Conservation (phyloP, 164 flowering plant species). For the Saururus chinensis region DNA sequence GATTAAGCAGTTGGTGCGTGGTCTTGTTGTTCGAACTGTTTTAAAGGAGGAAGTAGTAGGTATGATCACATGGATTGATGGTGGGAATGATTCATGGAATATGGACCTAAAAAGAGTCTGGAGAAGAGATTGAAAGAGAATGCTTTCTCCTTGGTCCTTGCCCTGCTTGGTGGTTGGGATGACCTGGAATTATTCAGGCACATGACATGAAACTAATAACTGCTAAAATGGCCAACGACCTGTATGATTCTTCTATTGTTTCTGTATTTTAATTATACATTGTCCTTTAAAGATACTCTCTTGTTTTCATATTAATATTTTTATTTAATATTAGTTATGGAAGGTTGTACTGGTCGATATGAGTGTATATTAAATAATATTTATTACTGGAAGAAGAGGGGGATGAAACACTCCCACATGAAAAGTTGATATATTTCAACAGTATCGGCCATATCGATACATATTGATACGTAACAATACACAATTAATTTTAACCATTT, state of each 20-base stretch:
- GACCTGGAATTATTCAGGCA: neutral
- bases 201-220: neutral
- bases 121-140: slow-evolving; percentile 1
- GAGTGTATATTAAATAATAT: too few relatives aligned
- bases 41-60: neutral
- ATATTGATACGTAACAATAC: too few relatives aligned
- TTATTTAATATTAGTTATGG: too few relatives aligned
- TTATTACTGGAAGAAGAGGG: too few relatives aligned
- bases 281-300: too few relatives aligned
- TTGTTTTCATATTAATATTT: too few relatives aligned
- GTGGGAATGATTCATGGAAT: neutral
- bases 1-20: neutral
- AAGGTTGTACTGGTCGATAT: too few relatives aligned
- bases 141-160: neutral
- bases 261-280: neutral
- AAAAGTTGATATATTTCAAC: too few relatives aligned
- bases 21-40: neutral
- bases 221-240: slow-evolving; percentile 1
- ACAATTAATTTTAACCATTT: too few relatives aligned
- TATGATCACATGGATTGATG: neutral
- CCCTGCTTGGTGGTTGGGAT: neutral
- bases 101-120: neutral
- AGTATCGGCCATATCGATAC: too few relatives aligned
- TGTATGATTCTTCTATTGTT: neutral
- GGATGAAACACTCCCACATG: too few relatives aligned